Evolutionary conservation across 2,329 filamentous ascomycete species (phyloP).

Genomic region (Xylaria sp.): DNA sequence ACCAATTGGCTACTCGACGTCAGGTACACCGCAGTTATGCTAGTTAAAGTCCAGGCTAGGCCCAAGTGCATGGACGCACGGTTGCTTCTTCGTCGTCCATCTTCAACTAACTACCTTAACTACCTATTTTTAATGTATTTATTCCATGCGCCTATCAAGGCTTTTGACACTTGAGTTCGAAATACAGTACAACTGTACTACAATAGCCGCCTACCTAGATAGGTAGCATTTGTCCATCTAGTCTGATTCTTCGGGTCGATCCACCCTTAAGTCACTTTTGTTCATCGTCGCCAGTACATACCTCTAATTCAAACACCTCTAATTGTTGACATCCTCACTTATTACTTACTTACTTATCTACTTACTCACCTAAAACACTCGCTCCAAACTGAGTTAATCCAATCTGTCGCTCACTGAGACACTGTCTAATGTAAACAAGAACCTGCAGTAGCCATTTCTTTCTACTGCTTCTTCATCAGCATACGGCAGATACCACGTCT

Average conservation of each 20-base stretch:
- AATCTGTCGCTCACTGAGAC: slow-evolving; percentile 3
- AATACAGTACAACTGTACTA: background rate
- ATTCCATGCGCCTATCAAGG: slow-evolving; percentile 10
- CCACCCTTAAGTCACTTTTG: background rate
- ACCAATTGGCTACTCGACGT: slow-evolving; percentile 22
- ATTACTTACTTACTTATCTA: background rate
- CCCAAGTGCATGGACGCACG: slow-evolving; percentile 23
- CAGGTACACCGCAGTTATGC: background rate
- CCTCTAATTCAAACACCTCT: background rate
- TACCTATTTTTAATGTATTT: background rate
- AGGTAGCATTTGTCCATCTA: background rate
- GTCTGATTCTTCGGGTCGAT: background rate
- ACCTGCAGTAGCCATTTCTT: background rate
- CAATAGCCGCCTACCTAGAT: background rate
- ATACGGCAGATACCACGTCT: slow-evolving; percentile 12
- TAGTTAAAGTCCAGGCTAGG: slow-evolving; percentile 10
- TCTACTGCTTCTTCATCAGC: background rate
- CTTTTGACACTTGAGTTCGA: background rate
- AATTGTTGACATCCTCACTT: background rate
- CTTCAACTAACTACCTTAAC: background rate
- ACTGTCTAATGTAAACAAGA: slow-evolving; percentile 14
- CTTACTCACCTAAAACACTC: background rate
- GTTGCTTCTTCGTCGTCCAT: slow-evolving; percentile 20
- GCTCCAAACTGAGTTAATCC: background rate
- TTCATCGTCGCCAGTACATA: background rate